These are phyloP conservation scores for Paramecium octaurelia DNA, from an alignment of 73 alveolate genomes.

Conservation along the genomic window DNA sequence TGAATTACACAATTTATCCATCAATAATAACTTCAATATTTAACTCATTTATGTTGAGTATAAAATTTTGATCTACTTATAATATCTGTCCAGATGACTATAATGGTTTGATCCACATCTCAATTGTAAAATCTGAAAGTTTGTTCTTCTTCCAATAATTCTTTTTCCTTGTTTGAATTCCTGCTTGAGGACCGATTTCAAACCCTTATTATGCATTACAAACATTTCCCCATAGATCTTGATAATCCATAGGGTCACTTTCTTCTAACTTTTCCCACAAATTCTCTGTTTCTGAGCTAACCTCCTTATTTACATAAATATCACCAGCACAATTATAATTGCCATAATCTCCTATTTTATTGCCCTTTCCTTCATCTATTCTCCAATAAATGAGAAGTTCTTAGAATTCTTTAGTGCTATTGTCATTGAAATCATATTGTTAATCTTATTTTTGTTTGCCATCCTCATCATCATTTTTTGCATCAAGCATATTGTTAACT, in stretches of 20 bases:
- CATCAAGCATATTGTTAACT: neutral
- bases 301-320: slow-evolving; percentile 7
- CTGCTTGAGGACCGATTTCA: neutral
- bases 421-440: slow-evolving; percentile 11
- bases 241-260: slow-evolving; percentile 35
- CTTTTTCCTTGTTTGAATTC: slow-evolving; percentile 12
- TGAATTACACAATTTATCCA: neutral
- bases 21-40: neutral
- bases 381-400: slow-evolving; percentile 35
- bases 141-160: slow-evolving; percentile 28
- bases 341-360: slow-evolving; percentile 7
- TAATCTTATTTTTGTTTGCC: neutral
- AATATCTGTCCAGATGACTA: neutral
- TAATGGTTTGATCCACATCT: slow-evolving; percentile 14
- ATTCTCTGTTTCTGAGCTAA: neutral
- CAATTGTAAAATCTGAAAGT: neutral
- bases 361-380: slow-evolving; percentile 43
- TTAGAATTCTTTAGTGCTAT: slow-evolving; percentile 29
- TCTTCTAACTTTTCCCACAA: slow-evolving; percentile 47
- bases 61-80: neutral
- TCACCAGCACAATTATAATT: neutral
- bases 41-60: neutral
- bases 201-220: neutral
- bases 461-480: neutral
- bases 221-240: slow-evolving; percentile 22